Conservation (phyloP, 768 basidiomycete genomes). For the Tylopilus rubrobrunneus region DNA sequence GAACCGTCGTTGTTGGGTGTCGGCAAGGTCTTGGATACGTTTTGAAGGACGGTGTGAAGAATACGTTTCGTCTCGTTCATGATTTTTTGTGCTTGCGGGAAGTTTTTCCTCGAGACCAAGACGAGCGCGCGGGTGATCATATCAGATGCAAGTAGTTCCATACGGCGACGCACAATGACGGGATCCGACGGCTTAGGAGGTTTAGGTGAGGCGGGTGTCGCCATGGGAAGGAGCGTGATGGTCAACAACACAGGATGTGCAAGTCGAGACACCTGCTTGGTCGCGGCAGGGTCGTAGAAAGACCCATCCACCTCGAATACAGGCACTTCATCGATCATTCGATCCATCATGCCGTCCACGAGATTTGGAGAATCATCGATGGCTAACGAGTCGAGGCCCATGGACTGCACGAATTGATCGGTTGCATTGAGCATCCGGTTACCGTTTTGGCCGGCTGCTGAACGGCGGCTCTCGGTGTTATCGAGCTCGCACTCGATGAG, state of each 20-base stretch:
- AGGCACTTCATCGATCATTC: slow-evolving; percentile 97
- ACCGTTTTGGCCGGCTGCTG: slow-evolving; percentile 8
- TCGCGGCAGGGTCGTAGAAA: slow-evolving; percentile 87
- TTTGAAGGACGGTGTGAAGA: slow-evolving; percentile 85
- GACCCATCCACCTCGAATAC: slow-evolving; percentile 94
- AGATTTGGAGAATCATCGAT: slow-evolving; percentile 72
- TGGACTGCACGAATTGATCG: slow-evolving; percentile 81
- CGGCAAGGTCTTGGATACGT: slow-evolving; percentile 69
- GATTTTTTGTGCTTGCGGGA: slow-evolving; percentile 85
- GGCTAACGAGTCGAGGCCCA: slow-evolving; percentile 72
- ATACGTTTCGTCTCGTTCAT: slow-evolving; percentile 90
- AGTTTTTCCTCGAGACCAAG: slow-evolving; percentile 88
- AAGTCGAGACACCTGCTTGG: slow-evolving; percentile 81
- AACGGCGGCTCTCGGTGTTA: slow-evolving; percentile 49
- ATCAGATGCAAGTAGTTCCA: slow-evolving; percentile 95
- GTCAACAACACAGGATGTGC: slow-evolving; percentile 94
- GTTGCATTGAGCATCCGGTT: slow-evolving; percentile 64
- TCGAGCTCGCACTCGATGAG: slow-evolving; percentile 89
- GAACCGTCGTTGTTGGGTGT: slow-evolving; percentile 46
- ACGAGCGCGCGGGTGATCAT: slow-evolving; percentile 96
- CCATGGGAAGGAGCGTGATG: slow-evolving; percentile 75
- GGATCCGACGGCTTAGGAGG: slow-evolving; percentile 63
- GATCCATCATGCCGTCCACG: slow-evolving; percentile 89
- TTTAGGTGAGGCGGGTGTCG: slow-evolving; percentile 30
- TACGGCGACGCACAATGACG: slow-evolving; percentile 85